Base-by-base conservation (phyloP, 192 early-diverging fungal species). In the Entophlyctis luteolus region DNA sequence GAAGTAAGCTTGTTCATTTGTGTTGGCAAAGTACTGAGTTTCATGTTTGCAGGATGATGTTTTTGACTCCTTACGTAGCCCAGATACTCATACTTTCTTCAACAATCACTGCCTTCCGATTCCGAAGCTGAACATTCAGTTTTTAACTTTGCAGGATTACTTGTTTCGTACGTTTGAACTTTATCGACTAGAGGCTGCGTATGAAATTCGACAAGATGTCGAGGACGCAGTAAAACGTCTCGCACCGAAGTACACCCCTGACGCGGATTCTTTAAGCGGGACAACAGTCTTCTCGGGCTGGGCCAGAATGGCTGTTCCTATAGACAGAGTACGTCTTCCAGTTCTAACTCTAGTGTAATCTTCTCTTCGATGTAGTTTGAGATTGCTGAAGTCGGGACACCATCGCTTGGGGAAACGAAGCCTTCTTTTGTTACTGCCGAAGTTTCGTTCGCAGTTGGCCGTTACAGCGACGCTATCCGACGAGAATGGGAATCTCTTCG, bases 111-210 rank as follows among this genome's bases (percentile, higher is more conserved):
- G 74, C 34, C 58, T 85, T 16, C 82, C 90, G 1, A 72, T 94
- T 3, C 97, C 97, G 2, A 94, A 95, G 70, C 81, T 99, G 22
- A 90, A 89, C 53, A 77, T 99, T 25, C 97, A 99, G 79, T 99
- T 91, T 70, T 78, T 99, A 60, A 90, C 94, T 0, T 70, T 93
- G 20, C 88, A 90, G 36, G 98, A 99, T 71, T 98, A 97, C 74
- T 71, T 99, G 46, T 74, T 86, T 18, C 84, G 98, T 33, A 90
- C 91, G 72, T 91, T 92, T 55, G 84, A 85, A 42, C 79, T 98
- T 28, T 89, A 89, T 75, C 85, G 88, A 5, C 65, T 93, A 22
- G 98, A 99, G 70, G 84, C 82, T 45, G 86, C 87, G 1, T 89
- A 85, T 59, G 91, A 87, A 48, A 91, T 99, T 50, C 81, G 93